phyloP scores from a whole-genome alignment of 2,329 filamentous ascomycete genomes.

The Metarhizium rileyi region DNA sequence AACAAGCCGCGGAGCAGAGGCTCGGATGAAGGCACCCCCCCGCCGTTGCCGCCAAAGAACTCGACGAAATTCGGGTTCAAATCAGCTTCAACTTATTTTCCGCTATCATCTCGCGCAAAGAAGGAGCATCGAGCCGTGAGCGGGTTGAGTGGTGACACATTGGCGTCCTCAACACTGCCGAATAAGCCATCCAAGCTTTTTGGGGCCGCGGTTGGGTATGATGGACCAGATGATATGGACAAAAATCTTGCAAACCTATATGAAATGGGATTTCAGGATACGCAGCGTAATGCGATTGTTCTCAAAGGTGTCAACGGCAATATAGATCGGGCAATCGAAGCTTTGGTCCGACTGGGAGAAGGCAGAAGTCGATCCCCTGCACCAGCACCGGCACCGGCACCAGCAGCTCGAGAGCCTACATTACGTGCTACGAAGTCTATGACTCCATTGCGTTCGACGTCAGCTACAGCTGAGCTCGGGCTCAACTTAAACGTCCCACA shows the following conservation, averaged over 20 bases:
- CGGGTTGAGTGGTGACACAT: constrained; percentile 11
- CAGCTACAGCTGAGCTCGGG: constrained; percentile 18
- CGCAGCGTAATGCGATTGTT: constrained; percentile 69
- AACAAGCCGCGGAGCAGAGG: constrained; percentile 35
- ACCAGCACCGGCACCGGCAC: constrained; percentile 22
- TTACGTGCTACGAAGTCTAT: constrained; percentile 41
- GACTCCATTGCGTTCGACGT: constrained; percentile 39
- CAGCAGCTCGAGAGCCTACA: constrained; percentile 36
- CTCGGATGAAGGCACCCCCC: constrained; percentile 48
- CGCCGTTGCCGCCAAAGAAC: constrained; percentile 53
- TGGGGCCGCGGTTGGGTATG: constrained; percentile 54
- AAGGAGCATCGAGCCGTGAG: constrained; percentile 34
- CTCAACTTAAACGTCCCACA: constrained; percentile 23
- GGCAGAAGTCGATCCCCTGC: constrained; percentile 36
- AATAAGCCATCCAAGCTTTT: constrained; percentile 62
- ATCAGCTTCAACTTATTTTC: constrained; percentile 58
- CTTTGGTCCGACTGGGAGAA: constrained; percentile 74
- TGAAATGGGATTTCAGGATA: constrained; percentile 88
- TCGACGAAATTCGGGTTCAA: constrained; percentile 51
- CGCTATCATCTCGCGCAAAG: constrained; percentile 50
- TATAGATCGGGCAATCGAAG: constrained; percentile 76
- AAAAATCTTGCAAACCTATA: constrained; percentile 66
- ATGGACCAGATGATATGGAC: constrained; percentile 51
- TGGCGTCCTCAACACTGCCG: constrained; percentile 29
- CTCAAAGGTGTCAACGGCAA: constrained; percentile 78